Evolutionary conservation across 768 basidiomycete genomes (phyloP), one percentile per base, ranked within the genome.

Genomic region (Serendipita sp.): DNA sequence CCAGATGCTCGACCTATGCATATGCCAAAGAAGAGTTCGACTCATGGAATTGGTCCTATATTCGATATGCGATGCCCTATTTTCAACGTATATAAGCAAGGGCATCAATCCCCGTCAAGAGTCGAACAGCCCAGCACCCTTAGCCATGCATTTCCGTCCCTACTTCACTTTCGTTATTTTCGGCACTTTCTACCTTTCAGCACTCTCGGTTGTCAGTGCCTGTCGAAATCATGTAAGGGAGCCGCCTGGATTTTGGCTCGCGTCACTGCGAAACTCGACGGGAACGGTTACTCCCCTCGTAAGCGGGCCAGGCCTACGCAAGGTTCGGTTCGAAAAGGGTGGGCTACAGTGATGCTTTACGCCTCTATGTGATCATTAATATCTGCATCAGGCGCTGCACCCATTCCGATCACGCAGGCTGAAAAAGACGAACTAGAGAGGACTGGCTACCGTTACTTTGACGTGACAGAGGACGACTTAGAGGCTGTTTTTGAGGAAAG

Each of bases 401-500:
- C 64, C 23, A 40, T 58, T 16, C 55, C 40, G 37, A 58, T 58
- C 64, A 64, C 44, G 15, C 36, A 58, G 36, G 64, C 37, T 23
- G 64, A 43, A 23, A 64, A 64, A 40, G 52, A 58, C 31, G 64
- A 55, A 15, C 53, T 64, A n/a, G 55, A 58, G 53, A 53, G 40
- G 29, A 43, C 52, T 3, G 29, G 55, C 1, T 40, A 58, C 52
- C 33, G 53, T 13, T 64, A 58, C 43, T 34, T 64, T 6, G 64
- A 64, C 37, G 64, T 64, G 13, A 64, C 64, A 18, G 64, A 64
- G 43, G 43, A 36, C 40, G 64, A 27, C 58, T 27, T 53, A n/a
- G 18, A 60, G 45, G 33, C 33, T 16, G 63, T 45, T 29, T 23
- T 31, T 36, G 58, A 10, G 8, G 37, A 40, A 8, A 18, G 37